Base-by-base conservation (phyloP, 805 yeast genomes). In the Jamesozyma rosinii region DNA sequence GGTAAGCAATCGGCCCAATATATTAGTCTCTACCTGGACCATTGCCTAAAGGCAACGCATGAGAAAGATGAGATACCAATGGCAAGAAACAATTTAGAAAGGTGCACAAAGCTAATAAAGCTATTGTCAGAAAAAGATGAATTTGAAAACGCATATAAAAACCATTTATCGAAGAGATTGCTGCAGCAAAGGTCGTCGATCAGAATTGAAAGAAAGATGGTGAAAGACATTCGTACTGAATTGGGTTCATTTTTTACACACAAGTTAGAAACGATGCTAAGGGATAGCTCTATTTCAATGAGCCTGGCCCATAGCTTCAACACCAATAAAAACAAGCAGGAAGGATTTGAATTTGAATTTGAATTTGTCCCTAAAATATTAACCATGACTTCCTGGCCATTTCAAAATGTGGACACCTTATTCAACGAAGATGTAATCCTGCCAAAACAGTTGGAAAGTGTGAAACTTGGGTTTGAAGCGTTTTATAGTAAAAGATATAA, bases 191-290 rank as follows among this genome's bases (percentile, higher is more conserved):
- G 62, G 66, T 67, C 75, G 2, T 62, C 58, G 4, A 65, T 70
- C 38, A 90, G 85, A 46, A 63, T 82, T 3, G 97, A 88, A 59
- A 79, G 79, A 55, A 65, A 69, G 22, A 69, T 87, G 58, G 77
- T 88, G 18, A 69, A 79, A 1, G 77, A 76, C 52, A 65, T 88
- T 32, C 77, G 81, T 49, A 80, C 77, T 49, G 95, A 85, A 56
- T 72, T 83, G 54, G 95, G 96, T 0, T 72, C 83, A 2, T 74
- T 87, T 0, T 83, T 85, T 42, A 79, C 95, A 0, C 75, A 84
- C 3, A 83, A 83, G 51, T 69, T 89, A 27, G 88, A 86, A 55
- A 87, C 85, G 35, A 89, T 89, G 96, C 77, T 86, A 49, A 75
- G 81, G 54, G 97, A 89, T 56, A 78, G 87, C 37, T 75, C 75